These are phyloP conservation scores for Persicaria maculosa DNA, from an alignment of 148 eudicot genomes.

Conservation along the genomic window DNA sequence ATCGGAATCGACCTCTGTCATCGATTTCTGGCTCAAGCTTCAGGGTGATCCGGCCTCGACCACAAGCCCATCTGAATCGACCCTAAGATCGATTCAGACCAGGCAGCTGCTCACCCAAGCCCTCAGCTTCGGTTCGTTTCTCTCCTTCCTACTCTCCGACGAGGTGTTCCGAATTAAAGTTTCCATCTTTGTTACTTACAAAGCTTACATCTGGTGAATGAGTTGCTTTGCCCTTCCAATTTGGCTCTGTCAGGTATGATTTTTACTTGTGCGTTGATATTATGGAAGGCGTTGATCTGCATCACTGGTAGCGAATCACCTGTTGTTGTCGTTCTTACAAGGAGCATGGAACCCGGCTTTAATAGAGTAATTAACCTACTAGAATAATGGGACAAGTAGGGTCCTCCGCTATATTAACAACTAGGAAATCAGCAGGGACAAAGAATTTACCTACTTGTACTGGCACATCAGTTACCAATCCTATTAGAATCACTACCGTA, in stretches of 20 bases:
- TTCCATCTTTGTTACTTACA: no score
- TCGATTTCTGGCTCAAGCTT: no score
- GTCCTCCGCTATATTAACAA: no score
- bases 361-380: neutral
- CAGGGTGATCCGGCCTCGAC: no score
- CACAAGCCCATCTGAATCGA: no score
- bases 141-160: neutral
- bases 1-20: no score
- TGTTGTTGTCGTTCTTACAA: slow-evolving; percentile 9
- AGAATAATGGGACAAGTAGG: no score
- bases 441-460: no score
- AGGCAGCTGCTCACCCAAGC: neutral
- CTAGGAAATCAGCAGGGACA: no score
- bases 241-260: neutral
- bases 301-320: slow-evolving; percentile 9
- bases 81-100: neutral
- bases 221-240: neutral
- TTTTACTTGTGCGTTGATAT: neutral
- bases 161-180: no score
- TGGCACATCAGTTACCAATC: no score
- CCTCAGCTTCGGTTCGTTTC: neutral
- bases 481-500: no score
- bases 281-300: neutral
- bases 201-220: neutral
- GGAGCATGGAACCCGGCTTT: slow-evolving; percentile 7